Base-by-base conservation (phyloP, 805 yeast genomes). In the Candida xyloterini region DNA sequence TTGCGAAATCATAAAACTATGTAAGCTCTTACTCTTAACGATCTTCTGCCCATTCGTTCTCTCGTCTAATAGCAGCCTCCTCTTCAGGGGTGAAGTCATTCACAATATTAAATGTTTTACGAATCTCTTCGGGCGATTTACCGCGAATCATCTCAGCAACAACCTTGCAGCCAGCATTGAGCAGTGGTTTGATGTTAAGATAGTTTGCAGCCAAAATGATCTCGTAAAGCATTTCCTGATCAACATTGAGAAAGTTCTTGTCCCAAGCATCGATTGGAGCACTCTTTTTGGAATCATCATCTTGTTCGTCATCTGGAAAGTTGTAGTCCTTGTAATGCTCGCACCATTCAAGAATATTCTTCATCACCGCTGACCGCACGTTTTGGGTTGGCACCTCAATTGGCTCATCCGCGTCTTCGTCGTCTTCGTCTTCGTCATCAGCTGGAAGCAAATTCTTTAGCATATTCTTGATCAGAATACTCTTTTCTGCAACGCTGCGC, bases 211-310 rank as follows among this genome's bases (percentile, higher is more conserved):
- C 91, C 42, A 81, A 66, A 42, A 84, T 81, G 55, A 84, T 84
- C 55, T 83, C 93, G 51, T 84, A 84, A 42, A 84, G 70, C 90
- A 84, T 84, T 52, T 84, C 91, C 58, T 84, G 98, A 65, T 91
- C 98, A 27, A 91, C 96, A 58, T 86, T 85, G 53, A 91, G 74
- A 62, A 90, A 91, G 62, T 85, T 87, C 62, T 86, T 85, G 66
- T 91, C 98, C 98, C 98, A 91, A 33, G 89, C 89, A 46, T 84
- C 91, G 36, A 91, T 88, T 3, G 95, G 96, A 2, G 89, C 88
- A n/a, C 91, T 74, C 59, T 85, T 86, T 60, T 84, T 79, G 16
- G 86, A 76, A 51, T 87, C 95, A 38, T 84, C 90, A 48, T 87
- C 96, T 42, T 79, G 87, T 38, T 82, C 90, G 34, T 75, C 79